Base-by-base conservation (phyloP, 768 basidiomycete species). In the Lactifluus piperatus region DNA sequence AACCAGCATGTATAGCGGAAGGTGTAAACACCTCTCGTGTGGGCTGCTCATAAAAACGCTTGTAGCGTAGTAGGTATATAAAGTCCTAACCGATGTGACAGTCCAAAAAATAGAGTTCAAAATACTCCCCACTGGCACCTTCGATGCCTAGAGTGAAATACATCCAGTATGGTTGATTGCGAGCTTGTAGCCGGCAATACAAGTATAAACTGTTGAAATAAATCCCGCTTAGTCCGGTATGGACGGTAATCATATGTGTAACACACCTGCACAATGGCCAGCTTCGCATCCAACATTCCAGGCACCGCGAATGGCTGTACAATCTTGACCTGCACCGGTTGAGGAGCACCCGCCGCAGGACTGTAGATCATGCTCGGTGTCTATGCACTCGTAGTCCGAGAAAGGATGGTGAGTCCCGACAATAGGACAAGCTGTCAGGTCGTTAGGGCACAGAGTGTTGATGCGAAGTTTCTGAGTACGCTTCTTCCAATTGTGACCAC, bases 281-380 rank as follows among this genome's bases (percentile, higher is more conserved):
- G 68, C 68, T 50, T 81, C 77, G 70, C 89, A 93, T n/a, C 79
- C 81, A 66, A 89, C 85, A 67, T 82, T 83, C 79, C 81, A 81
- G 20, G 79, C 82, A 48, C 82, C 81, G 46, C 72, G 61, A 64
- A 91, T 88, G 46, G 77, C 71, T 18, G 82, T 83, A 71, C 88
- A 92, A 70, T 92, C 85, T 69, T 81, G 73, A 26, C 89, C 89
- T 44, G 72, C 67, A 20, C 81, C 82, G n/a, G 79, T 70, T 18
- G 80, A 76, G 2, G 80, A 71, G 68, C 89, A 91, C 29, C 90
- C 89, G 62, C 88, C 89, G 71, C 89, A 91, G 14, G 83, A 83
- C 59, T 81, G 76, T 47, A 91, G 77, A 59, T 90, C 86, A 45
- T 72, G 73, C 18, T 71, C 64, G 30, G 78, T 78, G 71, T 91